These are phyloP conservation scores for Vickermania ingenoplastis DNA, from an alignment of 208 protist species.

Conservation along the genomic window DNA sequence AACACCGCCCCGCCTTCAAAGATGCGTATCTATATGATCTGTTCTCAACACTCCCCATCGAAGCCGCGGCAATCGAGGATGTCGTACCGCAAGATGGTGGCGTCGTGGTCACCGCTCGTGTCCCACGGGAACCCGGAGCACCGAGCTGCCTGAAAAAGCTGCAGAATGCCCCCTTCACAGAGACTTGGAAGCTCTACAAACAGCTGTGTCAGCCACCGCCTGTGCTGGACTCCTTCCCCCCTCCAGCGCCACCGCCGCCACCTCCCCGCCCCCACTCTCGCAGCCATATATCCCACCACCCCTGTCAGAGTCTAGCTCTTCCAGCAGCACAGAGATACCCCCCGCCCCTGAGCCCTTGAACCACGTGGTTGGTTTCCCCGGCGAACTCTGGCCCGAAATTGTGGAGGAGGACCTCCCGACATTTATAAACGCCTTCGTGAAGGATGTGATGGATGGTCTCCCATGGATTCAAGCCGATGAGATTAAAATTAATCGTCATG, in stretches of 20 bases:
- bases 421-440: background rate
- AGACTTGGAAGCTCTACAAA: background rate
- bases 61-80: background rate
- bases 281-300: background rate
- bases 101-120: background rate
- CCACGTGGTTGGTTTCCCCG: background rate
- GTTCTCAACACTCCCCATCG: background rate
- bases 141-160: background rate
- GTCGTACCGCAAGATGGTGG: background rate
- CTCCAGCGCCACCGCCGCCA: background rate
- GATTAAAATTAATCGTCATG: background rate
- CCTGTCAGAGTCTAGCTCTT: background rate
- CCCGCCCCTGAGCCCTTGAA: background rate
- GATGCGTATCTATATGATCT: conserved; percentile 1
- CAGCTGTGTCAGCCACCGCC: background rate
- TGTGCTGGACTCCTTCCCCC: background rate
- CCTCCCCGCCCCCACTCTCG: background rate
- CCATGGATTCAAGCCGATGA: background rate
- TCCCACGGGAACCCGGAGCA: background rate
- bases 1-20: background rate
- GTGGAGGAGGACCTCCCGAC: background rate
- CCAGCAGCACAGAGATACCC: background rate
- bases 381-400: background rate
- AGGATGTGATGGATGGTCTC: background rate
- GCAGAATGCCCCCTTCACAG: background rate